Conservation (phyloP, 2,329 filamentous ascomycete genomes). For the Fusarium chuoi region DNA sequence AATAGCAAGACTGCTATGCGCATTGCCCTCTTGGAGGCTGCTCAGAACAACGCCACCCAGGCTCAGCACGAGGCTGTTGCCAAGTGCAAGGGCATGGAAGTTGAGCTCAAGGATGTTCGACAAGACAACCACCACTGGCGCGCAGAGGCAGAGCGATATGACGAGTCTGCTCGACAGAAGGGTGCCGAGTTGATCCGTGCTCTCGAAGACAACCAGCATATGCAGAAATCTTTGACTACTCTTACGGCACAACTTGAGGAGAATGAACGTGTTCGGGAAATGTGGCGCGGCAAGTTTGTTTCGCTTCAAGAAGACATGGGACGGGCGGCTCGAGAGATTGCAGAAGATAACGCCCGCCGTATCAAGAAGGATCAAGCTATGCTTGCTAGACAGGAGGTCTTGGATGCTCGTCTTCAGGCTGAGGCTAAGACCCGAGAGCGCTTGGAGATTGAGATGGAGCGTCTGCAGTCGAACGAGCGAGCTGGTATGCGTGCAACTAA, state of each 20-base stretch:
- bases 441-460: slow-evolving; percentile 73
- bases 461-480: slow-evolving; percentile 71
- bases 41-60: slow-evolving; percentile 68
- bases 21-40: slow-evolving; percentile 73
- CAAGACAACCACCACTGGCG: slow-evolving; percentile 71
- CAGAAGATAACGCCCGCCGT: slow-evolving; percentile 83
- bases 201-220: slow-evolving; percentile 73
- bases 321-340: slow-evolving; percentile 79
- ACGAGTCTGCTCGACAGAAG: slow-evolving; percentile 61
- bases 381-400: slow-evolving; percentile 80
- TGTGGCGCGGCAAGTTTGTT: slow-evolving; percentile 85
- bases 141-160: slow-evolving; percentile 68
- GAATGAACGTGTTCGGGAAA: slow-evolving; percentile 84
- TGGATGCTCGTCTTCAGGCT: slow-evolving; percentile 80
- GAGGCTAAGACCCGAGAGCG: slow-evolving; percentile 77
- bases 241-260: slow-evolving; percentile 85
- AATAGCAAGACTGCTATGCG: slow-evolving; percentile 68
- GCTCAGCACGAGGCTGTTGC: slow-evolving; percentile 65
- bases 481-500: slow-evolving; percentile 71
- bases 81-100: slow-evolving; percentile 63
- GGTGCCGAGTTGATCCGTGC: slow-evolving; percentile 60
- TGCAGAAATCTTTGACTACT: slow-evolving; percentile 78
- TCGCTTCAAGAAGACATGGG: slow-evolving; percentile 89
- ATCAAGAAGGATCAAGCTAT: slow-evolving; percentile 82
- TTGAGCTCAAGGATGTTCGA: slow-evolving; percentile 64